These are phyloP conservation scores for Puccinia novopanici DNA, from an alignment of 1,284 basidiomycete genomes.

Conservation along the genomic window DNA sequence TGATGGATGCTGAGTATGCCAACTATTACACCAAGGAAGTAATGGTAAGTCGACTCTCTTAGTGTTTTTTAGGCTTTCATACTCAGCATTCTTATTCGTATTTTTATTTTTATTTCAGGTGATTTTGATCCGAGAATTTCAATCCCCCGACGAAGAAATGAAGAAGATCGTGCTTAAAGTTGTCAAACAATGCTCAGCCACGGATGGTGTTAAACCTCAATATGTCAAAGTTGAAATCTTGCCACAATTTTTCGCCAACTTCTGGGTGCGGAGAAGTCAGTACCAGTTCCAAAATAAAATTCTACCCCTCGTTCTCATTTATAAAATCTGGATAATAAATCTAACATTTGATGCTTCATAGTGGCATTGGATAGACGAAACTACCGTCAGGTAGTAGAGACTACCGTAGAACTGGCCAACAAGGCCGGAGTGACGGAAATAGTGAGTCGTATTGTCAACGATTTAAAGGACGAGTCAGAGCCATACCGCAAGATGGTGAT, in stretches of 20 bases:
- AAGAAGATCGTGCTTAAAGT: constrained; percentile 99
- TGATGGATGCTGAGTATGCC: constrained; percentile 99
- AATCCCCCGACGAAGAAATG: constrained; percentile 99
- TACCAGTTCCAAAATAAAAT: not conserved
- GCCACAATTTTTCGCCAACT: constrained; percentile 99
- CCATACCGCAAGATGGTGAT: constrained; percentile 99
- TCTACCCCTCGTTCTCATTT: constrained; percentile 1
- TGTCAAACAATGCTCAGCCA: constrained; percentile 96
- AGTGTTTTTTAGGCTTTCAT: too few relatives aligned
- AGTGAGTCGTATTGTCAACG: constrained; percentile 89
- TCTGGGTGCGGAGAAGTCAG: constrained; percentile 68
- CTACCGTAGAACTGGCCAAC: constrained; percentile 94
- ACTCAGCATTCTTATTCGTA: too few relatives aligned
- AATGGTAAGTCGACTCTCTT: constrained; percentile 11
- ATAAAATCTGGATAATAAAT: constrained; percentile 11
- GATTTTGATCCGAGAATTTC: constrained; percentile 98
- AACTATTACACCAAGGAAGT: constrained; percentile 93
- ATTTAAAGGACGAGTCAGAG: constrained; percentile 78
- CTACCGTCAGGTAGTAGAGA: constrained; percentile 96
- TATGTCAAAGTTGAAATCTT: constrained; percentile 97
- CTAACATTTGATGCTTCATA: constrained; percentile 72
- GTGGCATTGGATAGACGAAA: constrained; percentile 91
- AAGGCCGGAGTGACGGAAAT: constrained; percentile 96
- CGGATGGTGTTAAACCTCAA: constrained; percentile 88
- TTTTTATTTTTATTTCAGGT: constrained; percentile 69